Conservation (phyloP, 2,329 filamentous ascomycete genomes). For the Calonectria leucothoes region DNA sequence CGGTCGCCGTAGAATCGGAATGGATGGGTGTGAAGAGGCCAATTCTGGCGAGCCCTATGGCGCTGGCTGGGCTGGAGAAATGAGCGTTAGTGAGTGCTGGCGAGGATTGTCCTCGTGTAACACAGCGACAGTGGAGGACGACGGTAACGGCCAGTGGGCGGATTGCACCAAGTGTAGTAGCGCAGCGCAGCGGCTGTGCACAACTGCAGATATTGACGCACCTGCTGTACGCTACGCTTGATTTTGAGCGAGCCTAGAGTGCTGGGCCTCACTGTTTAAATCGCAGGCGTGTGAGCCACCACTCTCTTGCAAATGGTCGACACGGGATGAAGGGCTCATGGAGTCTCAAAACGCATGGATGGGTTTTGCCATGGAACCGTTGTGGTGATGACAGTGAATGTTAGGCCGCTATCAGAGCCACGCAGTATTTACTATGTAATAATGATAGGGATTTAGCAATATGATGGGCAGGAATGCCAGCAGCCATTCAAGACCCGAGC, state of each 20-base stretch:
- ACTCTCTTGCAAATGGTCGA: conserved; percentile 35
- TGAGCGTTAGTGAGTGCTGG: conserved; percentile 34
- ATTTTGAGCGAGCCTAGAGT: neutral
- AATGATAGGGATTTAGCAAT: conserved; percentile 18
- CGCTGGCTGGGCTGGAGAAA: conserved; percentile 28
- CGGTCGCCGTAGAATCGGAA: conserved; percentile 9
- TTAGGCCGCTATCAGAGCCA: conserved; percentile 18
- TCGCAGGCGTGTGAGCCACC: conserved; percentile 33
- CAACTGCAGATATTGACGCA: conserved; percentile 12
- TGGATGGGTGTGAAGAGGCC: conserved; percentile 17
- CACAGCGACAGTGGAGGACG: conserved; percentile 32
- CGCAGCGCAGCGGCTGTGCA: conserved; percentile 1
- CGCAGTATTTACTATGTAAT: neutral
- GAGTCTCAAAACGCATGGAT: conserved; percentile 42
- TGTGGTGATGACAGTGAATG: conserved; percentile 25
- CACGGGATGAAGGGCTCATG: conserved; percentile 41
- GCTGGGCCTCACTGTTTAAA: conserved; percentile 25
- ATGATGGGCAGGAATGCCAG: conserved; percentile 9
- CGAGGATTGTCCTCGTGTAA: conserved; percentile 34
- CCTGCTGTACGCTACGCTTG: conserved; percentile 7
- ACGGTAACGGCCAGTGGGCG: conserved; percentile 17
- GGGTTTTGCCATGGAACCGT: conserved; percentile 41
- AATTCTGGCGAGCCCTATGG: conserved; percentile 22
- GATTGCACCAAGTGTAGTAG: conserved; percentile 8
- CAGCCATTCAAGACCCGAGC: conserved; percentile 12